These are phyloP conservation scores for Solanum acaule DNA, from an alignment of 257 asterid species.

Conservation along the genomic window DNA sequence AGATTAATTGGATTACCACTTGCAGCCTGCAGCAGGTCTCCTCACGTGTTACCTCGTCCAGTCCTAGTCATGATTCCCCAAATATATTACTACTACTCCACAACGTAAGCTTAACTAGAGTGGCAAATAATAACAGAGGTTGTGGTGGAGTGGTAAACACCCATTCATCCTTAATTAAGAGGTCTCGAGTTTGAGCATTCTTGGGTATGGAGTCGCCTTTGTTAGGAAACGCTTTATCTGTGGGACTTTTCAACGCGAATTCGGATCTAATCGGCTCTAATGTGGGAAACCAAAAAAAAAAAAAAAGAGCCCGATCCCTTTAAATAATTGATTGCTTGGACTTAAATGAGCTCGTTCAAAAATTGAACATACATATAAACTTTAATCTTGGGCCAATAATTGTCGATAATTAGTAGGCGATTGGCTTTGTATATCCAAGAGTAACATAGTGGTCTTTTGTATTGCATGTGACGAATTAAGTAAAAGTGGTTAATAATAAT, in stretches of 20 bases:
- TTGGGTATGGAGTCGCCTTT: too few species aligned
- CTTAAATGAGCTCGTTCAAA: neutral
- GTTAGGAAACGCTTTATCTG: rapidly evolving
- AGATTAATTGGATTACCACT: neutral
- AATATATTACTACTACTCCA: neutral
- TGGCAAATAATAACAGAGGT: too few species aligned
- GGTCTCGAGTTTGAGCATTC: rapidly evolving
- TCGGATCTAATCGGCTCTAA: too few species aligned
- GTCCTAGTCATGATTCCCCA: neutral
- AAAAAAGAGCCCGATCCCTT: too few species aligned
- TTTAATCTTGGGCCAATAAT: neutral
- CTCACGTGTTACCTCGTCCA: neutral
- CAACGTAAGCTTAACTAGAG: neutral
- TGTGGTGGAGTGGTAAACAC: rapidly evolving
- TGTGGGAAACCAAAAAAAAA: too few species aligned
- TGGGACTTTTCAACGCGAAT: too few species aligned
- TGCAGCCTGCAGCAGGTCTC: neutral
- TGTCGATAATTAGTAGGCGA: too few species aligned
- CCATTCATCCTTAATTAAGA: too few species aligned
- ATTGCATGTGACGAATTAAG: too few species aligned
- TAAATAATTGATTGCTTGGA: neutral
- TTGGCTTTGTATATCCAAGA: too few species aligned
- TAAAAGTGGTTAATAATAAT: too few species aligned
- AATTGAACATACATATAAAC: neutral
- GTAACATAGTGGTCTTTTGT: too few species aligned